A percentile compares a stretch with the other conserved stretches of the same genome.
These are phyloP conservation scores for Ophiocordyceps camponoti-saundersi DNA, from an alignment of 2,329 filamentous ascomycete species.

Conservation along the genomic window DNA sequence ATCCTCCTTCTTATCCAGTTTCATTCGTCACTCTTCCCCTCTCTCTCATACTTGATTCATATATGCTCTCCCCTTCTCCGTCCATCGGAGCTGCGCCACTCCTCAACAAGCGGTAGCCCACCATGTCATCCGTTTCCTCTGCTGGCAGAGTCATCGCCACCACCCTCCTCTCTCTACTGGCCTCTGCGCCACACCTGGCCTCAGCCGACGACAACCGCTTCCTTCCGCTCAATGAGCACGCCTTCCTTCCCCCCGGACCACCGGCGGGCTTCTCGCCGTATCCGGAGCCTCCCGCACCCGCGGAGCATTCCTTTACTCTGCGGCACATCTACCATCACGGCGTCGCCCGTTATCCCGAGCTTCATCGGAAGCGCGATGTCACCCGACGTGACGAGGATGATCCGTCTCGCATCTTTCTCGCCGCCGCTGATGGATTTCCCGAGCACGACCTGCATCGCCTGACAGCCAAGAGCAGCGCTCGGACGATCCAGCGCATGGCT, in stretches of 20 bases:
- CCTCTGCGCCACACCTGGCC: conserved; percentile 20
- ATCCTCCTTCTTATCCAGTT: neutral
- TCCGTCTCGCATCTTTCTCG: conserved; percentile 35
- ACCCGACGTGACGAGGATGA: conserved; percentile 22
- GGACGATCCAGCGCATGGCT: conserved; percentile 63
- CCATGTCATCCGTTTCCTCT: conserved; percentile 17
- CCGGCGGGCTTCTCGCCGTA: conserved; percentile 18
- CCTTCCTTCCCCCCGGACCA: neutral
- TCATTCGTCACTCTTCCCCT: neutral
- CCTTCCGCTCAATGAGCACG: conserved; percentile 17
- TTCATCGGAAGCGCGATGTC: conserved; percentile 66
- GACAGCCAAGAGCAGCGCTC: conserved; percentile 42
- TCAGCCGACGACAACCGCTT: conserved; percentile 23
- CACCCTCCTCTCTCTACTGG: conserved; percentile 48
- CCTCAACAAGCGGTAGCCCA: neutral
- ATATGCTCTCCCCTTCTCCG: neutral
- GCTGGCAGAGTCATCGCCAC: conserved; percentile 45
- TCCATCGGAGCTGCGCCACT: neutral
- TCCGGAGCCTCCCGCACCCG: conserved; percentile 26
- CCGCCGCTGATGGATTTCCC: conserved; percentile 38
- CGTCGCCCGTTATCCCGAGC: conserved; percentile 55
- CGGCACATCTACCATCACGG: conserved; percentile 91
- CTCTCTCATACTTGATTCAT: neutral
- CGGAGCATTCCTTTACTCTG: conserved; percentile 48
- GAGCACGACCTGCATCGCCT: conserved; percentile 35